Percentiles rank a stretch among this genome's conserved stretches.
Evolutionary conservation across 345 rosid species (phyloP).

Genomic region (Zanthoxylum bungeanum): DNA sequence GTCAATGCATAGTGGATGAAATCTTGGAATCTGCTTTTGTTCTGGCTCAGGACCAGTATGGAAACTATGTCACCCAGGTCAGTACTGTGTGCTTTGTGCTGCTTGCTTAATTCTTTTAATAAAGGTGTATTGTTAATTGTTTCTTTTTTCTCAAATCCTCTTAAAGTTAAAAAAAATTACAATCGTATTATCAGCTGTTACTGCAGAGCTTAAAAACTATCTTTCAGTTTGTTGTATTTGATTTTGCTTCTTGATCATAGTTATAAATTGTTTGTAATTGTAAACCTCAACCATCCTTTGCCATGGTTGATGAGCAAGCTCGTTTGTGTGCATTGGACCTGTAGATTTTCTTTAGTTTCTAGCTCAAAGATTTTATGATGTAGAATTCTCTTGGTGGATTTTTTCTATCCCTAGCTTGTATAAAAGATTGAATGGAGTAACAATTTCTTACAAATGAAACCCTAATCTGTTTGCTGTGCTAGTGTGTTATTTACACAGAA

Average conservation of each 20-base stretch:
- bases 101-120: slow-evolving; percentile 5
- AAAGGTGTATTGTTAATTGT: not conserved
- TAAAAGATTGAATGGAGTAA: not conserved
- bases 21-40: slow-evolving; percentile 71
- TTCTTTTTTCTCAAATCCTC: not conserved
- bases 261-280: not conserved
- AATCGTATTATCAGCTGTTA: not conserved
- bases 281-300: not conserved
- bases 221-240: not conserved
- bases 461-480: not conserved
- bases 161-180: not conserved
- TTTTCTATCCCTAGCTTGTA: not conserved
- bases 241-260: not conserved
- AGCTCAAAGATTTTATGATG: not conserved
- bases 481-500: not conserved
- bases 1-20: slow-evolving; percentile 82
- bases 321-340: not conserved
- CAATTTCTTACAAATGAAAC: not conserved
- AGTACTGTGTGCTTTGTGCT: slow-evolving; percentile 12
- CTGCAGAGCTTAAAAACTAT: not conserved
- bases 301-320: not conserved
- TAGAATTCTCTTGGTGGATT: not conserved
- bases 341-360: not conserved
- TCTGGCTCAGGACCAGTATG: slow-evolving; percentile 98
- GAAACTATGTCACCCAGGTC: slow-evolving; percentile 98